These are phyloP conservation scores for Kentomonas sorsogonicus DNA, from an alignment of 208 protist genomes.

Conservation along the genomic window DNA sequence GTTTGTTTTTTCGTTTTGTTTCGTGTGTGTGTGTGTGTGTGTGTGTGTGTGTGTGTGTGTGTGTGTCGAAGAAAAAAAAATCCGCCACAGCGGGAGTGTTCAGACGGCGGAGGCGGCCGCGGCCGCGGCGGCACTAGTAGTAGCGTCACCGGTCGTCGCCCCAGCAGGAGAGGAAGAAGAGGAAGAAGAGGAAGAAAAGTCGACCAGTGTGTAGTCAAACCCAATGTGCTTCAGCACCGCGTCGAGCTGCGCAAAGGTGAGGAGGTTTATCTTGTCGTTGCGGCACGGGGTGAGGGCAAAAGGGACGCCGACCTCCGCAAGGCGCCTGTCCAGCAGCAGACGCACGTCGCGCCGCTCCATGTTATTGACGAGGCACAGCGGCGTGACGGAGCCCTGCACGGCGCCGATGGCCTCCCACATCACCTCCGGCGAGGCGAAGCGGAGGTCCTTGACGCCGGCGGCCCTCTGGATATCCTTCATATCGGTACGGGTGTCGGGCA, in stretches of 20 bases:
- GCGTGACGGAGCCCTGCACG: conserved; percentile 72
- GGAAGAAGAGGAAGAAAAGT: too few relatives aligned
- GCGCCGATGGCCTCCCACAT: conserved; percentile 61
- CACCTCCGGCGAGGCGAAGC: conserved; percentile 69
- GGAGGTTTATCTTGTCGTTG: conserved; percentile 74
- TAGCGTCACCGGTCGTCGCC: too few relatives aligned
- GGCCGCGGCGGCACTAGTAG: conserved; percentile 20
- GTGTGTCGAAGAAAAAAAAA: too few relatives aligned
- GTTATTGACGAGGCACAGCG: conserved; percentile 82
- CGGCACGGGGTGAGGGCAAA: conserved; percentile 77
- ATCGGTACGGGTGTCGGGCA: conserved; percentile 65
- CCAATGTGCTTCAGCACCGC: conserved; percentile 58
- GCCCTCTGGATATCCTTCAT: conserved; percentile 75
- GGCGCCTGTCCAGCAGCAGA: conserved; percentile 66
- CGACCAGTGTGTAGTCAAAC: conserved; percentile 55
- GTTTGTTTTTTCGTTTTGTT: too few relatives aligned
- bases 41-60: too few relatives aligned
- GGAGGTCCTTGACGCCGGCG: conserved; percentile 64
- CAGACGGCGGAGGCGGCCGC: conserved; percentile 11
- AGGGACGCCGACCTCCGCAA: conserved; percentile 28
- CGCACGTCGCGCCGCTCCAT: conserved; percentile 50
- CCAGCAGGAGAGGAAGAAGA: too few relatives aligned
- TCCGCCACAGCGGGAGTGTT: conserved; percentile 31
- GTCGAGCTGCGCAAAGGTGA: conserved; percentile 55
- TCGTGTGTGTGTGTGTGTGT: too few relatives aligned